phyloP scores from a whole-genome alignment of 257 asterid genomes.

The Solanum lignicaule region DNA sequence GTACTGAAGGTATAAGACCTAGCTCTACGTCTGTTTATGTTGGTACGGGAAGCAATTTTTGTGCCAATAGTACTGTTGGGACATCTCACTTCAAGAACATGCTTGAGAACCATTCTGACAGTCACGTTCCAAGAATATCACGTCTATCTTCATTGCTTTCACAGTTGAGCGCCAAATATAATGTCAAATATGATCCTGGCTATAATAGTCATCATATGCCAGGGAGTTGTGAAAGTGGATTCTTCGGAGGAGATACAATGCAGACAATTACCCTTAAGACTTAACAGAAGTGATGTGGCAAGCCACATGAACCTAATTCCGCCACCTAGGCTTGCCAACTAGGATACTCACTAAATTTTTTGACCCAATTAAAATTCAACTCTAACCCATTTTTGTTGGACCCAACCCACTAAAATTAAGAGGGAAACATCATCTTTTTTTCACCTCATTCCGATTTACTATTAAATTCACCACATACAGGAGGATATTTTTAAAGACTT shows the following conservation, averaged over 20 bases:
- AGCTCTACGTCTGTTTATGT: conserved; percentile 22
- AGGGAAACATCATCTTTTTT: too few species aligned
- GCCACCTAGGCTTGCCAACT: too few species aligned
- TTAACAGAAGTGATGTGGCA: too few species aligned
- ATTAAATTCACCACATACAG: too few species aligned
- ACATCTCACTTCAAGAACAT: conserved; percentile 34
- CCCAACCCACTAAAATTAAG: too few species aligned
- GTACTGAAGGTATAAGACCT: conserved; percentile 33
- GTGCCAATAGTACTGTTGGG: conserved; percentile 36
- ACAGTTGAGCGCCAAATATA: conserved; percentile 40
- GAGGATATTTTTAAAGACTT: too few species aligned
- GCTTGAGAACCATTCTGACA: conserved; percentile 45
- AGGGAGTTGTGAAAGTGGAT: conserved; percentile 11
- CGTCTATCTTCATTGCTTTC: conserved; percentile 38
- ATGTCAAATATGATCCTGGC: conserved; percentile 23
- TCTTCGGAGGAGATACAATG: conserved; percentile 26
- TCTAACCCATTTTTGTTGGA: too few species aligned
- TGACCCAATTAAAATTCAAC: too few species aligned
- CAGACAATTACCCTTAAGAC: conserved; percentile 11
- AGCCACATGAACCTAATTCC: too few species aligned
- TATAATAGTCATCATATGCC: conserved; percentile 23
- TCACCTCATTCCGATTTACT: too few species aligned
- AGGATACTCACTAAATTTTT: too few species aligned
- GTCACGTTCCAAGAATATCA: conserved; percentile 30
- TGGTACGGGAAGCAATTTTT: conserved; percentile 31